These are phyloP conservation scores for Dillenia suffruticosa DNA, from an alignment of 164 flowering plant genomes.

Conservation along the genomic window DNA sequence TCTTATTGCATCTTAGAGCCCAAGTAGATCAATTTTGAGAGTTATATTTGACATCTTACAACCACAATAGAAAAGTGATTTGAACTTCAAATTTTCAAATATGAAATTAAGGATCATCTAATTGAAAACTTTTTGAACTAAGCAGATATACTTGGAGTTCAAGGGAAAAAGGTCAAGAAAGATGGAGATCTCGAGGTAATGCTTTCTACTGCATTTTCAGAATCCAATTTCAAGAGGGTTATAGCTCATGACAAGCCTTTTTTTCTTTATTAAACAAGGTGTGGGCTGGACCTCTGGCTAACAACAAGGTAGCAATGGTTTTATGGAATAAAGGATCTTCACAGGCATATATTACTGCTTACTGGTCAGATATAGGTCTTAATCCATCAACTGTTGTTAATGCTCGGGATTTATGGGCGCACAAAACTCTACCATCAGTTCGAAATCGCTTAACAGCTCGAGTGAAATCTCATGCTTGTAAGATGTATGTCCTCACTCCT, in stretches of 20 bases:
- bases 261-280: conserved; percentile 13
- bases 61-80: no score
- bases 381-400: conserved; percentile 15
- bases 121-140: no score
- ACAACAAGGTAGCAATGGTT: conserved; percentile 35
- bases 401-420: conserved; percentile 41
- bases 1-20: no score
- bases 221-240: background rate
- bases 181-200: conserved; percentile 23
- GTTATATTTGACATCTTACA: no score
- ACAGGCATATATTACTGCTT: conserved; percentile 28
- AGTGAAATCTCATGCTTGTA: conserved; percentile 38
- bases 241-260: no score
- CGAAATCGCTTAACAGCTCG: no score
- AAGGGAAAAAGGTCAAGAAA: conserved; percentile 39
- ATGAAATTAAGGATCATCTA: no score
- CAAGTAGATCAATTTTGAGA: no score
- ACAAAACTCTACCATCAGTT: no score
- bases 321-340: conserved; percentile 42
- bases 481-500: conserved; percentile 40
- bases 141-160: conserved; percentile 31
- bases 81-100: no score
- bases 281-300: conserved; percentile 45
- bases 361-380: conserved; percentile 43
- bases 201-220: background rate